These are phyloP conservation scores for Sextonia rubra DNA, from an alignment of 164 flowering plant genomes.

Conservation along the genomic window DNA sequence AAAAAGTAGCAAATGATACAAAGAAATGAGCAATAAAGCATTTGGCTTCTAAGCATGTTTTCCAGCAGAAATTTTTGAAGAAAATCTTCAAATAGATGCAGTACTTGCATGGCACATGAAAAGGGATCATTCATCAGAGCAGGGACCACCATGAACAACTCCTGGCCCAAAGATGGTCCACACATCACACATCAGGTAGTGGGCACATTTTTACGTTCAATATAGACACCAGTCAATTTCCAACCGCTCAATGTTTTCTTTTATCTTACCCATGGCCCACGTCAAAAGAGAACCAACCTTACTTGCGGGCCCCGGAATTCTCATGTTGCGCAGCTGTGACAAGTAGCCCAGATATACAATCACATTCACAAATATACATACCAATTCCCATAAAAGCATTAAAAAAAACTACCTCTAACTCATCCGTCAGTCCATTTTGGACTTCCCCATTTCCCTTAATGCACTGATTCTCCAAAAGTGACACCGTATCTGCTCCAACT, in stretches of 20 bases:
- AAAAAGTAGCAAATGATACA: not conserved
- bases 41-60: not conserved
- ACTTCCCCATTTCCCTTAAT: slow-evolving; percentile 12
- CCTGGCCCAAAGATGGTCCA: not conserved
- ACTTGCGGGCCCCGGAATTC: not conserved
- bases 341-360: not conserved
- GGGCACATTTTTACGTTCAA: not conserved
- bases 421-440: slow-evolving; percentile 28
- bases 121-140: not conserved
- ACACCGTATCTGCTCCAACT: slow-evolving; percentile 27
- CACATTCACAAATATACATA: not conserved
- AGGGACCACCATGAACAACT: not conserved
- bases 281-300: too few relatives aligned
- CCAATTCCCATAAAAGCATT: slow-evolving; percentile 3
- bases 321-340: not conserved
- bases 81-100: too few relatives aligned
- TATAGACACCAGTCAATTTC: not conserved
- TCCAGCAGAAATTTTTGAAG: not conserved
- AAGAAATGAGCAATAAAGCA: not conserved
- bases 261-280: not conserved
- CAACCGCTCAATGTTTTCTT: not conserved
- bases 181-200: too few relatives aligned
- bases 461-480: slow-evolving; percentile 24
- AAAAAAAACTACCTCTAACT: slow-evolving; percentile 50
- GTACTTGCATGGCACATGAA: not conserved